Percentiles rank a stretch among this genome's conserved stretches.
Evolutionary conservation across 2,329 filamentous ascomycete genomes (phyloP).

Genomic region (Microsporum audouinii): DNA sequence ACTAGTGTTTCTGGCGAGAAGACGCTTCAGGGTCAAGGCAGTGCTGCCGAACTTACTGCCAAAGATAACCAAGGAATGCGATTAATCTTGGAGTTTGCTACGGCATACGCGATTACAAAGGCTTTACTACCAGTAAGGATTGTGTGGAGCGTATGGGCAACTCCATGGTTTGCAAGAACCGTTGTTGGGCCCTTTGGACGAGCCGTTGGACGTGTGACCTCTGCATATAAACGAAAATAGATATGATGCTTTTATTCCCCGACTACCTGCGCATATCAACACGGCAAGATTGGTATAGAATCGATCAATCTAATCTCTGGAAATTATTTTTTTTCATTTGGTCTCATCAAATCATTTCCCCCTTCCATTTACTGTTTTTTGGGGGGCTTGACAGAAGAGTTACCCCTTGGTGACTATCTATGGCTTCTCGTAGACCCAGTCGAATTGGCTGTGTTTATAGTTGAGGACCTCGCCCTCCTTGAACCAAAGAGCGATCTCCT

Average conservation of each 20-base stretch:
- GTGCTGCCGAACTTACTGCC: constrained; percentile 18
- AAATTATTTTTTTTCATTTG: background rate
- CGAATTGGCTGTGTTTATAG: constrained; percentile 74
- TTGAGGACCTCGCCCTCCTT: constrained; percentile 69
- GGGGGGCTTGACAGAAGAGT: background rate
- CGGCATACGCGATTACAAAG: constrained; percentile 87
- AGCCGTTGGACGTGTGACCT: constrained; percentile 21
- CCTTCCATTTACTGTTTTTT: background rate
- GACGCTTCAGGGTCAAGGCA: constrained; percentile 13
- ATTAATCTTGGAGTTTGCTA: constrained; percentile 58
- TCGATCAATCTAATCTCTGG: background rate
- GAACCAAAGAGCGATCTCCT: constrained; percentile 99
- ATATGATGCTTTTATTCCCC: background rate
- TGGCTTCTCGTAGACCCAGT: constrained; percentile 96
- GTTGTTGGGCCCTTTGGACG: constrained; percentile 43
- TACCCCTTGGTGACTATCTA: constrained; percentile 19
- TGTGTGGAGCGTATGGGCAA: constrained; percentile 69
- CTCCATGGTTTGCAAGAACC: constrained; percentile 77
- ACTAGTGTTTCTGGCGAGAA: constrained; percentile 21
- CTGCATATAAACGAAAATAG: background rate
- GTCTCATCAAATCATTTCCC: background rate
- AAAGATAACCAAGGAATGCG: constrained; percentile 38
- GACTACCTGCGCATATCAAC: background rate
- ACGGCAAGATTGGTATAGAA: background rate
- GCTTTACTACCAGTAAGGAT: constrained; percentile 67